Conservation (phyloP, 495 filamentous ascomycete species). For the Tuber microsphaerosporum region DNA sequence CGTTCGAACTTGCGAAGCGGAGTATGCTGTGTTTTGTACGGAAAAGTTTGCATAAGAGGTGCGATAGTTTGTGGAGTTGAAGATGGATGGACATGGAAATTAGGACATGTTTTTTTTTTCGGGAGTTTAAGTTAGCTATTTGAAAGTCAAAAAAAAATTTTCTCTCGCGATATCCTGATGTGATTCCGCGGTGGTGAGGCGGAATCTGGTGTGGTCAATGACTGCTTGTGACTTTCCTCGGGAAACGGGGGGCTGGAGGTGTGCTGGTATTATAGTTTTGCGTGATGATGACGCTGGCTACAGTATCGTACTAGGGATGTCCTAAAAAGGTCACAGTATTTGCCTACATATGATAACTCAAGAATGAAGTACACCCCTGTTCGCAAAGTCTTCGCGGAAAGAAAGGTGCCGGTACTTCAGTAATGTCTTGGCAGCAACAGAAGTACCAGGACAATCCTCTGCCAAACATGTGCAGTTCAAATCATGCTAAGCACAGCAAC, state of each 20-base stretch:
- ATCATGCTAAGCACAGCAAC: no score
- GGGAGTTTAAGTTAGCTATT: not conserved
- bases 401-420: no score
- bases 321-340: not conserved
- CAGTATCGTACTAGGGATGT: not conserved
- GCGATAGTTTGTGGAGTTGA: not conserved
- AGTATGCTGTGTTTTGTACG: not conserved
- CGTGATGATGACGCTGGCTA: not conserved
- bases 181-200: not conserved
- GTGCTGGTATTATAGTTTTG: not conserved
- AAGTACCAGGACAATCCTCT: no score
- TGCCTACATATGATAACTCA: not conserved
- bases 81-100: not conserved
- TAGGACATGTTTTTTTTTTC: not conserved
- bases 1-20: not conserved
- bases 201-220: not conserved
- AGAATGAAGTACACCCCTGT: no score
- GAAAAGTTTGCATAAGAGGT: conserved; percentile 5
- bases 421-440: no score
- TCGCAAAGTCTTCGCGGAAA: no score
- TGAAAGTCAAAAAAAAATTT: not conserved
- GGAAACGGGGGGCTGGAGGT: not conserved
- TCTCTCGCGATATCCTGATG: not conserved
- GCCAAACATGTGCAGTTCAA: no score
- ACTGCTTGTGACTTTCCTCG: not conserved